Evolutionary conservation across 2,329 filamentous ascomycete genomes (phyloP).

Genomic region (Trichoderma arundinaceum): DNA sequence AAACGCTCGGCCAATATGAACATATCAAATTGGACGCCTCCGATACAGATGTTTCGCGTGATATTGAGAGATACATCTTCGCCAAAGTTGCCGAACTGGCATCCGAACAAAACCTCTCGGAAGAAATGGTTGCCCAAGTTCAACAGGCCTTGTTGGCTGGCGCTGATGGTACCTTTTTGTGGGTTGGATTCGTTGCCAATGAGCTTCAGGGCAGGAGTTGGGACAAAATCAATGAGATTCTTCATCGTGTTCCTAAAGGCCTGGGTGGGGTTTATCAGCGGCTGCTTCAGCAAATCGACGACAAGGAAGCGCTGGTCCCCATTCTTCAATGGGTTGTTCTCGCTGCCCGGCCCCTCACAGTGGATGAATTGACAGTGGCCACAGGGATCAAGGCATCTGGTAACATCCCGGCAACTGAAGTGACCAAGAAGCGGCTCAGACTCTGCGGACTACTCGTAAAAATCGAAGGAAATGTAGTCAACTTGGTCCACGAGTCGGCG

Average conservation of each 20-base stretch:
- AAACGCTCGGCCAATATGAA: conserved; percentile 2
- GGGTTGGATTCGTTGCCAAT: conserved; percentile 25
- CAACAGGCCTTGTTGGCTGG: conserved; percentile 4
- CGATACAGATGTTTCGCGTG: conserved; percentile 4
- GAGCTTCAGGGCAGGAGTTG: conserved; percentile 26
- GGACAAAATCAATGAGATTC: conserved; percentile 16
- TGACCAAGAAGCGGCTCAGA: conserved; percentile 10
- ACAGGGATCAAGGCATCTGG: conserved; percentile 15
- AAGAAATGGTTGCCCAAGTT: conserved; percentile 1
- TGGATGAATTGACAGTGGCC: conserved; percentile 16
- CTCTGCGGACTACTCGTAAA: conserved; percentile 15
- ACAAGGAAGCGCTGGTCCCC: conserved; percentile 16
- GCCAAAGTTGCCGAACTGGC: conserved; percentile 16
- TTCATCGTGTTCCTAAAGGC: conserved; percentile 15
- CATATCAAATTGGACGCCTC: conserved; percentile 15
- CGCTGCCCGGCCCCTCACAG: conserved; percentile 9
- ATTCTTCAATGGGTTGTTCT: conserved; percentile 26
- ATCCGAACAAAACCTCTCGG: conserved; percentile 14
- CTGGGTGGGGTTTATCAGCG: conserved; percentile 15
- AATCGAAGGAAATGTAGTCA: conserved; percentile 12
- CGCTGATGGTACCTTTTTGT: conserved; percentile 21
- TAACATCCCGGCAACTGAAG: neutral
- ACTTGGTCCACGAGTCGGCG: conserved; percentile 17
- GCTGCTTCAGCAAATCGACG: conserved; percentile 12
- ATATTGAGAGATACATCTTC: conserved; percentile 14